phyloP scores from a whole-genome alignment of 2,329 filamentous ascomycete genomes.

The Phaeosphaeriaceae sp. region DNA sequence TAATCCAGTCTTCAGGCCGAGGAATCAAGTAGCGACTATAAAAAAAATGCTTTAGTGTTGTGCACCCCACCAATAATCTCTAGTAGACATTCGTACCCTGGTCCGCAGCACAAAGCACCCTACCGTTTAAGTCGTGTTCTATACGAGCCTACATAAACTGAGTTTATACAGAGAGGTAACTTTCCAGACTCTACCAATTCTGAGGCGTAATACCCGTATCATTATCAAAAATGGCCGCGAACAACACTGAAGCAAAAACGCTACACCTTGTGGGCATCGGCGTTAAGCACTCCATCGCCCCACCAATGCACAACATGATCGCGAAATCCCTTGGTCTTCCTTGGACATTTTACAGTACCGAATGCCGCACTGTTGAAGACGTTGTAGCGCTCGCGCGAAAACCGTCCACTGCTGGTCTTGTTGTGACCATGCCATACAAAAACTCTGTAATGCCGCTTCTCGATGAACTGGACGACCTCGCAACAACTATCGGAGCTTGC shows the following conservation, averaged over 20 bases:
- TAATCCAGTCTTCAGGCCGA: too few species aligned
- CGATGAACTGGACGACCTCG: constrained; percentile 6
- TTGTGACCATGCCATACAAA: constrained; percentile 13
- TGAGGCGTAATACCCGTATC: neutral
- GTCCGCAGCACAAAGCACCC: neutral
- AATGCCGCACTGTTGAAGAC: constrained; percentile 4
- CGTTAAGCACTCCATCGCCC: constrained; percentile 10
- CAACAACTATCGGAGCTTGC: constrained; percentile 6
- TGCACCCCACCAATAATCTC: too few species aligned
- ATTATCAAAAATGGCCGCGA: neutral
- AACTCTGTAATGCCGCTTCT: constrained; percentile 7
- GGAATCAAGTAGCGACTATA: too few species aligned
- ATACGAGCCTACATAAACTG: neutral
- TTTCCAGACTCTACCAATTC: neutral
- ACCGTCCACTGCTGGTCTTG: constrained; percentile 5
- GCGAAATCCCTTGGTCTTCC: constrained; percentile 3
- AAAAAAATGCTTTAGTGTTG: too few species aligned
- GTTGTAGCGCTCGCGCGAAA: constrained; percentile 2
- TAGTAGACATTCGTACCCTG: too few species aligned
- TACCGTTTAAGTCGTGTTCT: neutral
- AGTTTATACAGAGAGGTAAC: neutral
- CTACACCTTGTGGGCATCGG: constrained; percentile 8
- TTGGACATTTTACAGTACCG: constrained; percentile 9
- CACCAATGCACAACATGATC: constrained; percentile 11
- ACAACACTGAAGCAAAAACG: neutral